Evolutionary conservation across 1,284 basidiomycete genomes (phyloP), one percentile per base, ranked within the genome.

Genomic region (Heimioporus punctisporus): DNA sequence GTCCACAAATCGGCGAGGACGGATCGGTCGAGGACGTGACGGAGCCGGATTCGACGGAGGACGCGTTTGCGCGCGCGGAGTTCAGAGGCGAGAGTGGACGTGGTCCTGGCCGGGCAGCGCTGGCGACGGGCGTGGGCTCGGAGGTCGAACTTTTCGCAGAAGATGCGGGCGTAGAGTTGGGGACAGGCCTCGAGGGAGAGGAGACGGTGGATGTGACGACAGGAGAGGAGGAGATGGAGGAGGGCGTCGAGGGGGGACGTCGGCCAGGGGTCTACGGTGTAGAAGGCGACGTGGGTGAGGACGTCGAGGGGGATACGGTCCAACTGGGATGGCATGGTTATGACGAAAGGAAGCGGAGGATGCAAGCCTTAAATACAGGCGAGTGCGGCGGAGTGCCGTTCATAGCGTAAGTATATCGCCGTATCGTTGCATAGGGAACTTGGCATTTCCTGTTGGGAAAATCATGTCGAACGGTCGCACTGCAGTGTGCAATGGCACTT

Each of bases 121-220:
- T 68, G 58, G 17, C 80, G 64, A 21, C 81, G 73, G 51, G 65
- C 58, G n/a, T 70, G 64, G 1, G 76, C 73, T 1, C 58, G 62
- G n/a, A 69, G 61, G 63, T 88, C 85, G 58, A 88, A 90, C 52
- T 73, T 76, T 24, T 69, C 65, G 15, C 74, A 73, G 64, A 86
- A 91, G 7, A 90, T 74, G 51, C 73, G 67, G 10, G 86, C 84
- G 63, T 89, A 90, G 37, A 90, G 74, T 47, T 83, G 76, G 1
- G 86, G 81, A 48, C 81, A 83, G 23, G 69, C 59, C 12, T 63
- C 57, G 50, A 76, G 50, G 54, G 72, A 74, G 15, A 90, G 74
- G 6, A 74, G 65, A 26, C 68, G 64, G 51, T 83, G 69, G 15
- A 88, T 62, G 1, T 70, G 64, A 2, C 76, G 77, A 51, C 68